Evolutionary conservation across 2,329 filamentous ascomycete species (phyloP), one percentile per base, ranked within the genome.

Genomic region (Cercospora beticola): DNA sequence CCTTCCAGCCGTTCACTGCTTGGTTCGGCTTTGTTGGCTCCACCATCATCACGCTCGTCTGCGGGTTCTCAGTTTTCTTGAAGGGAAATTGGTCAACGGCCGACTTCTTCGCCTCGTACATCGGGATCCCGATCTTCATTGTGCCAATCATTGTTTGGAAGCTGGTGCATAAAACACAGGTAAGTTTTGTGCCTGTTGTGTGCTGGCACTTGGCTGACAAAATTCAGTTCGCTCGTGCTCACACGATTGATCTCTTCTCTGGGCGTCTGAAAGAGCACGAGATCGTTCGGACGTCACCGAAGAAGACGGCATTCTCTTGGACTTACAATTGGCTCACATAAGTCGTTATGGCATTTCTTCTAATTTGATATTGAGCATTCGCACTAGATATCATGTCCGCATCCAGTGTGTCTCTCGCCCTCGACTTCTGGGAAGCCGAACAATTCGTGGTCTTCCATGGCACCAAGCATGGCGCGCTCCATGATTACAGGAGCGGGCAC

Each of bases 41-140:
- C 9, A 64, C 64, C 2, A 67, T 78, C 67, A 71, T 78, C 64
- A 74, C 75, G 4, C 63, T 78, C 21, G 69, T 78, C 30, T 64
- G 62, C 16, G 76, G 76, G 30, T 78, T 78, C 61, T 59, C 70
- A n/a, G 76, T 78, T 0, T 78, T 78, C 58, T 40, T 70, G 26
- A 66, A 67, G 52, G 73, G 75, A 4, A 70, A 74, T 18, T 73
- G 70, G 70, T 60, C 63, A 57, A 72, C 78, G 0, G 77, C 79
- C 0, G 64, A 76, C 64, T 82, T 82, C 71, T 68, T 82, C 3
- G 80, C 80, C 0, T 77, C 77, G 9, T 82, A 82, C 43, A 75
- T 82, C 8, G 81, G 81, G 4, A 82, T 82, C 52, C 80, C 80
- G 62, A 74, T 74, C 23, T 74, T 71, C 43, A 68, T 72, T n/a